Percentiles rank a stretch among this genome's conserved stretches.
Conservation (phyloP, 2,329 filamentous ascomycete species). For the Sporothrix pallida region DNA sequence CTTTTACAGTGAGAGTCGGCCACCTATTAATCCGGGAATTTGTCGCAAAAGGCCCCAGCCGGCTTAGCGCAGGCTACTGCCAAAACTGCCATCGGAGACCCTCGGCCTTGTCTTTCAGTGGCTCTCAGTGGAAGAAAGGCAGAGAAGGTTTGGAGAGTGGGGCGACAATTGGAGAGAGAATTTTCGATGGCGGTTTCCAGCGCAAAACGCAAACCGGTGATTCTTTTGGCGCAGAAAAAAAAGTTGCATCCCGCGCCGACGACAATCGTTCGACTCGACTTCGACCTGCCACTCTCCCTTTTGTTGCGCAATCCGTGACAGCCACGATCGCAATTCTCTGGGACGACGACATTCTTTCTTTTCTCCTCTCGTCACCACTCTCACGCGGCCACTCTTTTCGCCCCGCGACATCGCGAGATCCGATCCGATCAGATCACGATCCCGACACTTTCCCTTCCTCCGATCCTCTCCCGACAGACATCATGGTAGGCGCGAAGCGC, state of each 20-base stretch:
- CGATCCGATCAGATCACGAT: not conserved
- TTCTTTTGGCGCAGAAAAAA: constrained; percentile 15
- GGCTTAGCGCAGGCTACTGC: not conserved
- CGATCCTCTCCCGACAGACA: not conserved
- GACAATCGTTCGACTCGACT: constrained; percentile 16
- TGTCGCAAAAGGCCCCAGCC: constrained; percentile 17
- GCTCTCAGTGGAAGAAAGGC: not conserved
- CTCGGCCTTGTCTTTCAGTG: constrained; percentile 11
- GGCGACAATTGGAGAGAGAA: constrained; percentile 29
- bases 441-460: not conserved
- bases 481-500: not conserved
- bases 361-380: not conserved
- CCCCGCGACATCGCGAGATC: not conserved
- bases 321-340: not conserved
- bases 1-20: not conserved
- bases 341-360: constrained; percentile 14
- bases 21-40: constrained; percentile 9
- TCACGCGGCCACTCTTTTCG: not conserved
- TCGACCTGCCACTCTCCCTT: not conserved
- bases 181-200: constrained; percentile 18
- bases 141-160: constrained; percentile 11
- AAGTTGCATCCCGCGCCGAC: constrained; percentile 18
- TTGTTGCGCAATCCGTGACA: not conserved
- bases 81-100: constrained; percentile 22
- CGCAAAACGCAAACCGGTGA: not conserved